Evolutionary conservation across 768 basidiomycete genomes (phyloP), one percentile per base, ranked within the genome.

Genomic region (Hypholoma fasciculare): DNA sequence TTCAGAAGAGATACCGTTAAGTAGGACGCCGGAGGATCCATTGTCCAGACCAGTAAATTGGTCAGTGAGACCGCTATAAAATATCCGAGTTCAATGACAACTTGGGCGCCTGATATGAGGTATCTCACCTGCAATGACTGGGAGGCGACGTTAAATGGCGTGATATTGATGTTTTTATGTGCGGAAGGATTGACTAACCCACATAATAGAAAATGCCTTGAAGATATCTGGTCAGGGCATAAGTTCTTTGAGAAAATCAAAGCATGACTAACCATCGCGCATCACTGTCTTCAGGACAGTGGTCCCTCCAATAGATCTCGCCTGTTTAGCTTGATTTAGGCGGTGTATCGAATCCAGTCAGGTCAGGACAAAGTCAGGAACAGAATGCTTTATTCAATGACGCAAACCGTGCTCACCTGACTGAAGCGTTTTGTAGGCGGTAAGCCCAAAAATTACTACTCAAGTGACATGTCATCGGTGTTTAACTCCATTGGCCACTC

Each of bases 201-300:
- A 56, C 39, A 43, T 62, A 62, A 52, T 62, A 62, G 7, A 62
- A 17, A 7, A 62, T 36, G 34, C 54, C 61, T 62, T 16, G 12
- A 13, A 39, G 2, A 8, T 52, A 3, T 34, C 30, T 34, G 9
- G 6, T 14, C 5, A 36, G 1, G 7, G 40, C 23, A 49, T 7
- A 50, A 26, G 8, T 23, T 9, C 3, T n/a, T 27, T 11, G 14
- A 23, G 9, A 23, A 16, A 2, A 23, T 37, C 6, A 13, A 2
- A 14, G 48, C 16, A 20, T 1, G 19, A 53, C 61, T 52, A n/a
- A 59, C 61, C 61, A 47, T 62, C 61, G 27, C 57, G 49, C 23
- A 54, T 52, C 12, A 62, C 44, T 16, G 47, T 49, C 17, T 42
- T 13, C 7, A 62, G 40, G 7, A 62, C 54, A 2, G 44, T 16